Evolutionary conservation across 2,329 filamentous ascomycete genomes (phyloP).

Genomic region (Chrysoporthe deuterocubensis): DNA sequence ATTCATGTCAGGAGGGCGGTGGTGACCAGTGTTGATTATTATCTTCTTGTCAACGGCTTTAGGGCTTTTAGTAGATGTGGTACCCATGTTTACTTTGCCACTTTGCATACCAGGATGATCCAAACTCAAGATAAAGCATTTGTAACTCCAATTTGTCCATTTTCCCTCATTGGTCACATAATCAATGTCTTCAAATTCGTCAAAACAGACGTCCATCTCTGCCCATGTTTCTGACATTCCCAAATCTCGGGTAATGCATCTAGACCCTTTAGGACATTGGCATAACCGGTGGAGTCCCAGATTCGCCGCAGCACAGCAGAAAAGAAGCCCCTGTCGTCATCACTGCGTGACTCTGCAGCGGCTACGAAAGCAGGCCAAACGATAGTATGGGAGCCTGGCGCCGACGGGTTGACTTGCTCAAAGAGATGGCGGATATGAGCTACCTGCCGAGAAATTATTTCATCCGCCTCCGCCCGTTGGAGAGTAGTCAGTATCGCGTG

Average conservation of each 20-base stretch:
- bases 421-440: conserved; percentile 19
- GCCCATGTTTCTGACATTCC: conserved; percentile 16
- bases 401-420: conserved; percentile 19
- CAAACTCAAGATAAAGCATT: too few species aligned
- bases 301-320: conserved; percentile 16
- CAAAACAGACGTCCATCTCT: conserved; percentile 23
- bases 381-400: conserved; percentile 24
- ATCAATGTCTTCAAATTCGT: conserved; percentile 23
- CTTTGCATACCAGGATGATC: too few species aligned
- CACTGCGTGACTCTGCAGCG: conserved; percentile 21
- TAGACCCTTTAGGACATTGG: conserved; percentile 17
- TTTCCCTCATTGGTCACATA: conserved; percentile 11
- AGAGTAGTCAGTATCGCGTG: background rate
- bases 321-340: conserved; percentile 22
- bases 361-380: conserved; percentile 28
- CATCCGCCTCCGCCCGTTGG: background rate
- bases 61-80: too few species aligned
- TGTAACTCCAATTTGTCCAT: too few species aligned
- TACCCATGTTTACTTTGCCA: too few species aligned
- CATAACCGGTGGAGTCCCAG: conserved; percentile 24
- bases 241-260: conserved; percentile 21
- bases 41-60: too few species aligned
- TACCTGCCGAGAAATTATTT: background rate
- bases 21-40: too few species aligned
- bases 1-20: too few species aligned